Conservation (phyloP, 257 asterid species). For the Nicotiana sylvestris region DNA sequence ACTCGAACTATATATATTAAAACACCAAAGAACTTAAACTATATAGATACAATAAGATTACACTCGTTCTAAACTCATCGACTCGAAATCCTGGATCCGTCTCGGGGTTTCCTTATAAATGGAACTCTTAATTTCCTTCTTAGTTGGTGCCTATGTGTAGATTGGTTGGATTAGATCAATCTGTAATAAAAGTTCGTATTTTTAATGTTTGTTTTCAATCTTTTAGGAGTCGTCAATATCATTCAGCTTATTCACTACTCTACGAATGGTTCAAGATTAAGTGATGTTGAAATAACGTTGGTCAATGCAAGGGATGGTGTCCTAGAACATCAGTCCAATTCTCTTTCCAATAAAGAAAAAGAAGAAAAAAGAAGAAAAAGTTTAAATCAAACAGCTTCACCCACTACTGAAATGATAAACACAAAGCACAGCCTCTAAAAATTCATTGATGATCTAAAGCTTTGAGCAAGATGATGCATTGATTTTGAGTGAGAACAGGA, state of each 20-base stretch:
- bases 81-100: neutral
- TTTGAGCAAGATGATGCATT: conserved; percentile 6
- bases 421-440: conserved; percentile 16
- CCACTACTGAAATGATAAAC: conserved; percentile 25
- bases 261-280: conserved; percentile 9
- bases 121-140: neutral
- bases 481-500: conserved; percentile 1
- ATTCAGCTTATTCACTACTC: conserved; percentile 1
- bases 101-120: neutral
- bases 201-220: conserved; percentile 1
- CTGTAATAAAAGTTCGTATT: neutral
- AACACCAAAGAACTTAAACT: neutral
- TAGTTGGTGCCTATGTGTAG: neutral
- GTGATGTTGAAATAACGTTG: conserved; percentile 5
- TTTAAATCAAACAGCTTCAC: conserved; percentile 16
- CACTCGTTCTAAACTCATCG: neutral
- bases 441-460: neutral
- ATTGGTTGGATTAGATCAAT: neutral
- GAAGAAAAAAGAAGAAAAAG: neutral
- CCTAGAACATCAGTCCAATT: neutral
- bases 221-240: neutral
- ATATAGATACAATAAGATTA: neutral
- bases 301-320: conserved; percentile 16
- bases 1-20: neutral
- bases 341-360: neutral